Evolutionary conservation across 1,139 yeast genomes (phyloP), one percentile per base, ranked within the genome.

Genomic region (Debaryomycetaceae sp.): DNA sequence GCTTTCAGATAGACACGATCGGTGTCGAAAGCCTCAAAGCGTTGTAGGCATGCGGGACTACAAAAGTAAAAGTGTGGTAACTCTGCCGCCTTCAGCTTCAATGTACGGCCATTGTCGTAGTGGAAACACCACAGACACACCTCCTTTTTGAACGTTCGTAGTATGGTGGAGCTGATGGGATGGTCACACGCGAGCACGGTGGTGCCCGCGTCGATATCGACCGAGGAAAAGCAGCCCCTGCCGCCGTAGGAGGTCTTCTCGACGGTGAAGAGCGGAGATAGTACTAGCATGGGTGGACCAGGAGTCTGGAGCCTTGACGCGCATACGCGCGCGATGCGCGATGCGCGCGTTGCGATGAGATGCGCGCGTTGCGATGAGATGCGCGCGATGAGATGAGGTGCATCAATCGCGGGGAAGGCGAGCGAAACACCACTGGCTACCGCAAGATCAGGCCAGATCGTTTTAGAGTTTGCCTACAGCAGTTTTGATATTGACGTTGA

Each of bases 111-210:
- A 42, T 64, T 51, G 25, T 62, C 60, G 45, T 77, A 80, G 2
- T 41, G 39, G 44, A 67, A 77, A 45, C 89, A 81, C 35, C 49
- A 44, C 3, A 70, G 62, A 46, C 89, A 81, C 1, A 77, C 83
- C 44, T 81, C 88, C 44, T 78, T 79, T 34, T 75, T 68, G 48
- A 76, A 80, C 5, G 75, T 78, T 36, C 67, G 62, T 18, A 66
- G 53, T 3, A 79, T 60, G 1, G 75, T 62, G 11, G 67, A 58
- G 10, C 80, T 66, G 30, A 75, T 48, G 1, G 79, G 76, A 4
- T 51, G 35, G 2, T 49, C 42, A 27, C 73, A 64, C 7, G 40
- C 43, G 29, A 74, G 57, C 2, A 81, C 52, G 2, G 48, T 46
- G 0, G 76, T 65, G 6, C 62, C 71, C 14, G 49, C 43, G 4